Conservation (phyloP, 352 stramenopile species). For the Globisporangium solare region DNA sequence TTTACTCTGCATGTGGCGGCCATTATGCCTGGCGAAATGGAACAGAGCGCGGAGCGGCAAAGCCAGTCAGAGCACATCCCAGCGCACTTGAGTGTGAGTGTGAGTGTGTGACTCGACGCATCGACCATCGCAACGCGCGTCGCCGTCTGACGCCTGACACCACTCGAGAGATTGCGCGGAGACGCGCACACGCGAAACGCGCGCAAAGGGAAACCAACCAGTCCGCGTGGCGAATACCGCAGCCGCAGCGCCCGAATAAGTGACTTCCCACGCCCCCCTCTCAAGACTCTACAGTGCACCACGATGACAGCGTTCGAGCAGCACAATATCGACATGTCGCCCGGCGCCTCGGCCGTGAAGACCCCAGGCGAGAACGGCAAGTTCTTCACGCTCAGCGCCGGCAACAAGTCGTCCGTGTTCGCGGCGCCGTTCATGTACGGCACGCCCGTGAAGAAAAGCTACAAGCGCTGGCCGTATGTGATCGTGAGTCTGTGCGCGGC, state of each 20-base stretch:
- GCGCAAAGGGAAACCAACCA: too few species aligned
- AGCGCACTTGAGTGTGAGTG: neutral
- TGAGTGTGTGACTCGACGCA: neutral
- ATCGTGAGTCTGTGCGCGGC: constrained; percentile 42
- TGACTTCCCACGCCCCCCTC: too few species aligned
- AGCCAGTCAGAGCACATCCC: constrained; percentile 3
- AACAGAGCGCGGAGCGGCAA: neutral
- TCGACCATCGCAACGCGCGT: constrained; percentile 2
- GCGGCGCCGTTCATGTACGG: constrained; percentile 71
- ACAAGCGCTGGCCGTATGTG: constrained; percentile 78
- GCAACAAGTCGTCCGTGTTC: constrained; percentile 42
- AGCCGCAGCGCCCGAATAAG: too few species aligned
- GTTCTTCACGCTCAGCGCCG: constrained; percentile 68
- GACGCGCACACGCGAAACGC: too few species aligned
- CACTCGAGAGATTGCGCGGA: too few species aligned
- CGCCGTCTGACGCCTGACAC: too few species aligned
- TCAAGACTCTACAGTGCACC: too few species aligned
- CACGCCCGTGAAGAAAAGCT: constrained; percentile 73
- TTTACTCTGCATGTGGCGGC: constrained; percentile 2
- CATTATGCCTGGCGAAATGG: neutral
- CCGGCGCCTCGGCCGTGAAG: constrained; percentile 15
- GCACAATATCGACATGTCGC: constrained; percentile 14
- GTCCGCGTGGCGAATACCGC: too few species aligned
- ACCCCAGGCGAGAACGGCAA: constrained; percentile 43
- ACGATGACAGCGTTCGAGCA: constrained; percentile 15